Base-by-base conservation (phyloP, 2,329 filamentous ascomycete genomes). In the Penicillium corylophilum region DNA sequence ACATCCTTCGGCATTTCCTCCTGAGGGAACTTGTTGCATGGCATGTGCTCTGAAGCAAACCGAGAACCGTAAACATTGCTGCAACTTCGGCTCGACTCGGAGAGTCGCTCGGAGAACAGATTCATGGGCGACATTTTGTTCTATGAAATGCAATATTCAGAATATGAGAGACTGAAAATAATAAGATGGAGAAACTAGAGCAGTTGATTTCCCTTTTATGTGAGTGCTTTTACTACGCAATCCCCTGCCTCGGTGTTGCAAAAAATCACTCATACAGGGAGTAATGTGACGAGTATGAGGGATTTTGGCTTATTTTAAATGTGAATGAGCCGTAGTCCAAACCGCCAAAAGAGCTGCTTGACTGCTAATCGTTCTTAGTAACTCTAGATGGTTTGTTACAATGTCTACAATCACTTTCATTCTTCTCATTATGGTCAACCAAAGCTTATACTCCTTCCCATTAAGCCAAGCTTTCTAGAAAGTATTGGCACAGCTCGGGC, bases 1-100 rank as follows among this genome's bases (percentile, higher is more conserved):
- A 82, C 79, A 57, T 87, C 83, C 62, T 83, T 85, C 33, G 93
- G 92, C 92, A 96, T 96, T 73, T 94, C 89, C n/a, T 49, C 29
- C 8, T 10, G n/a, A 8, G n/a, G 33, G 8, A 36, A 36, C 9
- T 16, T 36, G 33, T 18, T 20, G 4, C 48, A 39, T 26, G 54
- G 54, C 48, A 54, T 39, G 26, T 46, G 13, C 18, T 36, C 35
- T 6, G 51, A 42, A 5, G 51, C 54, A 16, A 54, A 56, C 26
- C 38, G 16, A 10, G 51, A 51, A 23, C 54, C 54, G 28, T 56
- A 56, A 15, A 56, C 42, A 9, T 51, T 48, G 12, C 47, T 36
- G 29, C 48, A 47, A 42, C 44, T 26, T 16, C 23, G 46, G 6
- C 47, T 33, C 38, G 16, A 35, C n/a, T 35, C n/a, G 1, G n/a